A percentile compares a stretch with the other conserved stretches of the same genome.
Evolutionary conservation across 2,329 filamentous ascomycete species (phyloP).

Genomic region (Trichoderma sp.): DNA sequence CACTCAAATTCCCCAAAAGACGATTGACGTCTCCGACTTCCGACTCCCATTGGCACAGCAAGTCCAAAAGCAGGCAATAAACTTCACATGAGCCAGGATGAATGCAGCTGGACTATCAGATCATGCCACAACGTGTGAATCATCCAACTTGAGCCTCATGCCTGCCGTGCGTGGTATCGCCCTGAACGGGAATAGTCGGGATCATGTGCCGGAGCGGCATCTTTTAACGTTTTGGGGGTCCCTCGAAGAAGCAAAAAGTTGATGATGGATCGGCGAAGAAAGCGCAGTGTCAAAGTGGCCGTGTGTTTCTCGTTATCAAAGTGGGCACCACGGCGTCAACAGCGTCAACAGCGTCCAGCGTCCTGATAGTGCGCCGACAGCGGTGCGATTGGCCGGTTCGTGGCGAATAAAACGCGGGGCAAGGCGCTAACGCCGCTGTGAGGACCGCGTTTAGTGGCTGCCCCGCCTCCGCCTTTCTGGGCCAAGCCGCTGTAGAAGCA

Average conservation of each 20-base stretch:
- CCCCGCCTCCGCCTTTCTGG: neutral
- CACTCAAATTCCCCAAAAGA: neutral
- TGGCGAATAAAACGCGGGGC: slow-evolving; percentile 16
- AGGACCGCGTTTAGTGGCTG: neutral
- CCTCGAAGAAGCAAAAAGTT: neutral
- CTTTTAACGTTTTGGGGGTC: neutral
- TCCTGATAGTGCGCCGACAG: neutral
- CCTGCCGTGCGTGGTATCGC: slow-evolving; percentile 16
- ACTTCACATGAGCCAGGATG: neutral
- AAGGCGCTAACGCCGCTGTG: neutral
- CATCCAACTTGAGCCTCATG: slow-evolving; percentile 16
- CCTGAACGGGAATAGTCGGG: neutral
- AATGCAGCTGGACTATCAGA: neutral
- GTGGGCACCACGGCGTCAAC: neutral
- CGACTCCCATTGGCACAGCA: neutral
- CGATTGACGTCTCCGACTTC: neutral
- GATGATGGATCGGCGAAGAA: neutral
- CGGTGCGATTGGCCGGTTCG: neutral
- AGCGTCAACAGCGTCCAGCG: neutral
- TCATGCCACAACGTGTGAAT: neutral
- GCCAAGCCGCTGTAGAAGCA: neutral
- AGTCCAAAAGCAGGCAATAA: slow-evolving; percentile 12
- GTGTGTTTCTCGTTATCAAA: neutral
- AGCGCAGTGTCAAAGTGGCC: neutral
- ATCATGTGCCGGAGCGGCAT: slow-evolving; percentile 12